These are phyloP conservation scores for Alnus rubra DNA, from an alignment of 306 rosid species.

Conservation along the genomic window DNA sequence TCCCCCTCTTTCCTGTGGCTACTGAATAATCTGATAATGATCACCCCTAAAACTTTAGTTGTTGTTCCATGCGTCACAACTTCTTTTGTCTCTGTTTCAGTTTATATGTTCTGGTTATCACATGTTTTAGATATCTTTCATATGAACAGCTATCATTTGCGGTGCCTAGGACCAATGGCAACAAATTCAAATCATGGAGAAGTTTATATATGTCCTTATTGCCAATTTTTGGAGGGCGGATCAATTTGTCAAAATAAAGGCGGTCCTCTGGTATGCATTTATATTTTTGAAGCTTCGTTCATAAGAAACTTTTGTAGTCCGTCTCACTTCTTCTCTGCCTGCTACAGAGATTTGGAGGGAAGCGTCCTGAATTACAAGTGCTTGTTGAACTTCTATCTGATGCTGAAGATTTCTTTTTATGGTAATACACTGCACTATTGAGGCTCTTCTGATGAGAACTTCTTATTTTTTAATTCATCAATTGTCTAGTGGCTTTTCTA, in stretches of 20 bases:
- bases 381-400: constrained; percentile 55
- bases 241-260: constrained; percentile 41
- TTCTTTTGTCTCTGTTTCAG: not conserved
- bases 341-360: constrained; percentile 58
- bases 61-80: constrained; percentile 17
- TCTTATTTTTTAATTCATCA: constrained; percentile 2
- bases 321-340: constrained; percentile 26
- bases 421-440: constrained; percentile 51
- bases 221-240: constrained; percentile 53
- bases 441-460: constrained; percentile 5
- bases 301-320: constrained; percentile 20
- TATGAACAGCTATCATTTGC: constrained; percentile 77
- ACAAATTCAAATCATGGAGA: constrained; percentile 26
- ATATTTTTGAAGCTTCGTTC: constrained; percentile 11
- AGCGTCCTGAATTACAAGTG: constrained; percentile 50
- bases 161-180: constrained; percentile 52
- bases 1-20: not conserved
- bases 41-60: not conserved
- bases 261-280: constrained; percentile 56
- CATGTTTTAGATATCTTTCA: constrained; percentile 21
- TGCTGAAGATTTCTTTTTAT: constrained; percentile 49
- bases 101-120: constrained; percentile 21
- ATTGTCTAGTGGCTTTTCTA: not conserved
- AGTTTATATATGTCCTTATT: constrained; percentile 52
- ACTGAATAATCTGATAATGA: not conserved